Evolutionary conservation across 1,139 yeast genomes (phyloP).

Genomic region (Dujonia santamariae): DNA sequence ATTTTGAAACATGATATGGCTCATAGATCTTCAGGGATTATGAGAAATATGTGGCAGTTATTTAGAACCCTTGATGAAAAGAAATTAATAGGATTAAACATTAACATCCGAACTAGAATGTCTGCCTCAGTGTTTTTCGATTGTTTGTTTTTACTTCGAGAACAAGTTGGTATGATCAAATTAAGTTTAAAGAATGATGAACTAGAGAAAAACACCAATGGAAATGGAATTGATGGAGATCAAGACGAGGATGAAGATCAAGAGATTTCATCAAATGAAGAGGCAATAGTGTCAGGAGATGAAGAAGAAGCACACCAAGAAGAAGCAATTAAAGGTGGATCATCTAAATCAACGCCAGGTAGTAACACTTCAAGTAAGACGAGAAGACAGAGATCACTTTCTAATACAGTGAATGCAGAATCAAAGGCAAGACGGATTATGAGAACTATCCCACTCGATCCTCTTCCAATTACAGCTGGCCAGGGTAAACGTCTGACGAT

Average conservation of each 20-base stretch:
- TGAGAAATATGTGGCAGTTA: conserved; percentile 92
- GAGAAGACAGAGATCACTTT: conserved; percentile 46
- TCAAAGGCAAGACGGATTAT: conserved; percentile 70
- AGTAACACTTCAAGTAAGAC: conserved; percentile 30
- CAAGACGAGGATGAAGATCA: conserved; percentile 22
- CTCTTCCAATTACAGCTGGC: conserved; percentile 60
- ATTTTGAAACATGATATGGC: conserved; percentile 90
- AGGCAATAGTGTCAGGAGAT: conserved; percentile 25
- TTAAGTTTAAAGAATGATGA: conserved; percentile 31
- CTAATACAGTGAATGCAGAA: conserved; percentile 59
- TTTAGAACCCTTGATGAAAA: conserved; percentile 57
- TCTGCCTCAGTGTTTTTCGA: conserved; percentile 92
- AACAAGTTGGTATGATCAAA: conserved; percentile 81
- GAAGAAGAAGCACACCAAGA: conserved; percentile 19
- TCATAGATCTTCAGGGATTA: conserved; percentile 86
- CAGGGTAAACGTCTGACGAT: conserved; percentile 35
- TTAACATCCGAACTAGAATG: conserved; percentile 77
- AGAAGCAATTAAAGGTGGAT: conserved; percentile 13
- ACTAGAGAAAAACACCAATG: conserved; percentile 10
- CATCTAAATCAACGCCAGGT: conserved; percentile 40
- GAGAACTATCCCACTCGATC: conserved; percentile 76
- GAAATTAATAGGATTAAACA: conserved; percentile 33
- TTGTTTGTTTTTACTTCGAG: conserved; percentile 76
- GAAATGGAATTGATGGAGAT: conserved; percentile 13
- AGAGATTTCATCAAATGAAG: conserved; percentile 16